Evolutionary conservation across 2,329 filamentous ascomycete species (phyloP).

Genomic region (Sporothrix brunneoviolacea): DNA sequence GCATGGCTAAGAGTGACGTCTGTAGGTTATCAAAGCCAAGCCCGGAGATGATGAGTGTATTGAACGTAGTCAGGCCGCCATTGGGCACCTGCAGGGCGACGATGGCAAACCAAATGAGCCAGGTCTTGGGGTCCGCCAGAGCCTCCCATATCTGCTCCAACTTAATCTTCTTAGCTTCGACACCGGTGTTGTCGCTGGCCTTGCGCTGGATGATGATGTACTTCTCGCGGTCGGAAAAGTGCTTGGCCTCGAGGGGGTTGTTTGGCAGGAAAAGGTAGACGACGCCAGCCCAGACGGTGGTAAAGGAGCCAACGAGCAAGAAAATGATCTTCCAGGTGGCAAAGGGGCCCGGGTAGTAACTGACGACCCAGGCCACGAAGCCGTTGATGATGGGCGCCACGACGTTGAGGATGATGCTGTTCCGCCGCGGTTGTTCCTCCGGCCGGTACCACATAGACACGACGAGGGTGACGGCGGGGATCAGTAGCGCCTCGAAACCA

Average conservation of each 20-base stretch:
- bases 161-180: slow-evolving; percentile 19
- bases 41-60: slow-evolving; percentile 13
- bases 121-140: slow-evolving; percentile 19
- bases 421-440: slow-evolving; percentile 23
- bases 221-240: slow-evolving; percentile 14
- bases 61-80: slow-evolving; percentile 14
- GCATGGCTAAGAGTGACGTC: slow-evolving; percentile 15
- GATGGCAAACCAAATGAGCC: slow-evolving; percentile 21
- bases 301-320: slow-evolving; percentile 21
- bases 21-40: slow-evolving; percentile 13
- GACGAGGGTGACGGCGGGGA: slow-evolving; percentile 20
- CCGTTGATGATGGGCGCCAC: slow-evolving; percentile 22
- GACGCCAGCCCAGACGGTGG: slow-evolving; percentile 19
- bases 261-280: slow-evolving; percentile 20
- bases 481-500: slow-evolving; percentile 20
- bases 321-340: slow-evolving; percentile 24
- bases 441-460: slow-evolving; percentile 21
- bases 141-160: slow-evolving; percentile 19
- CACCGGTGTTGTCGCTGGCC: slow-evolving; percentile 20
- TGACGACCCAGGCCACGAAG: slow-evolving; percentile 20
- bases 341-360: slow-evolving; percentile 20
- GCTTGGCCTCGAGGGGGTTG: slow-evolving; percentile 20
- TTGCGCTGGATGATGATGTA: slow-evolving; percentile 19
- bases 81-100: slow-evolving; percentile 20
- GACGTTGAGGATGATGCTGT: slow-evolving; percentile 23